phyloP scores from a whole-genome alignment of 2,329 filamentous ascomycete genomes.

The Microsporum canis region DNA sequence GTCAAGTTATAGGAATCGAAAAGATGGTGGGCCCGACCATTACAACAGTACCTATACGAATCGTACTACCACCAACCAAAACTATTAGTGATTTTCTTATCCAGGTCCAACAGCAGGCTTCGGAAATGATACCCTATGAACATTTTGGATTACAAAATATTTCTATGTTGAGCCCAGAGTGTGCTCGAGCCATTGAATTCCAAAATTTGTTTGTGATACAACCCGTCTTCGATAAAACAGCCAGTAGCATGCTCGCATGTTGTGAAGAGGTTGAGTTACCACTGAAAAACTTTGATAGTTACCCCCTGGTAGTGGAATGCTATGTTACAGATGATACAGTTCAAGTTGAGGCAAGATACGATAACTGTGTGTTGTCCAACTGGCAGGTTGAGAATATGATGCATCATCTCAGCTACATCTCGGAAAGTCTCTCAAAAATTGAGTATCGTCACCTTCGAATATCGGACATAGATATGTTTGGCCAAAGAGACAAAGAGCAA shows the following conservation, averaged over 20 bases:
- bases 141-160: conserved; percentile 43
- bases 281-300: conserved; percentile 2
- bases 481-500: conserved; percentile 21
- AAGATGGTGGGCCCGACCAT: conserved; percentile 36
- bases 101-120: conserved; percentile 40
- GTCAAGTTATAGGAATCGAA: conserved; percentile 29
- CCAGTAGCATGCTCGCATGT: not conserved
- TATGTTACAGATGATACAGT: conserved; percentile 45
- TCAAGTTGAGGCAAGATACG: conserved; percentile 31
- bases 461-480: conserved; percentile 13
- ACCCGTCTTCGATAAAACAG: conserved; percentile 8
- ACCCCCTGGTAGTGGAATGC: conserved; percentile 50
- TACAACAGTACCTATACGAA: conserved; percentile 33
- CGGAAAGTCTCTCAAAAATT: conserved; percentile 14
- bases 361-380: not conserved
- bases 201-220: conserved; percentile 17
- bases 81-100: conserved; percentile 40
- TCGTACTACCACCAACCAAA: conserved; percentile 23
- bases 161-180: conserved; percentile 40
- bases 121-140: conserved; percentile 48
- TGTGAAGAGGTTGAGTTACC: not conserved
- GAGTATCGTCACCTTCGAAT: conserved; percentile 11
- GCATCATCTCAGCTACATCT: conserved; percentile 7
- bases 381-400: not conserved
- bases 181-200: conserved; percentile 31